Percentiles rank a stretch among this genome's conserved stretches.
Evolutionary conservation across 1,139 yeast species (phyloP).

Genomic region (Yamadazyma diddensiae): DNA sequence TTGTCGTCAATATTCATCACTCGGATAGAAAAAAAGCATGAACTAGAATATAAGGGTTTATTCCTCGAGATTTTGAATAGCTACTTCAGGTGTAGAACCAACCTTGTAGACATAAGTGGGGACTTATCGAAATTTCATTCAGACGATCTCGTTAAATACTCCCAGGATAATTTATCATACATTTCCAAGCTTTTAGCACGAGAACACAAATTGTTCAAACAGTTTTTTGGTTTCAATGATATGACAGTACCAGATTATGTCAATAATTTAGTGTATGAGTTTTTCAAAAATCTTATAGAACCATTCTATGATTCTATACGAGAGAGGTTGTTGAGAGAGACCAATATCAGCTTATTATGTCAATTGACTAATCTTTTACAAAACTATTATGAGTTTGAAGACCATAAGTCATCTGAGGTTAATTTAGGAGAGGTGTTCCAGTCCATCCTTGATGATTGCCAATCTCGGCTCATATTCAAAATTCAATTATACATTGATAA

Average conservation of each 20-base stretch:
- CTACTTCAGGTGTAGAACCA: constrained; percentile 57
- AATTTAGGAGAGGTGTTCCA: constrained; percentile 61
- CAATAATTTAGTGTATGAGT: constrained; percentile 40
- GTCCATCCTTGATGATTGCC: constrained; percentile 74
- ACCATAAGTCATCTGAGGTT: constrained; percentile 26
- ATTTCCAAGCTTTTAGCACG: constrained; percentile 57
- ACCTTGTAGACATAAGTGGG: constrained; percentile 34
- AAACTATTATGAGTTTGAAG: constrained; percentile 66
- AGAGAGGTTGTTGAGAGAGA: constrained; percentile 64
- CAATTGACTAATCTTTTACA: constrained; percentile 72
- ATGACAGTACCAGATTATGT: constrained; percentile 19
- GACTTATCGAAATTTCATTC: constrained; percentile 25
- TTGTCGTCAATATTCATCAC: constrained; percentile 50
- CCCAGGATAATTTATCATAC: constrained; percentile 59
- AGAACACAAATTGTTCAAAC: constrained; percentile 58
- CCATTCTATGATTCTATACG: constrained; percentile 74
- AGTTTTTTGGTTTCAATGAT: constrained; percentile 38
- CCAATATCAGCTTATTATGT: constrained; percentile 63
- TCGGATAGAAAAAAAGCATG: constrained; percentile 48
- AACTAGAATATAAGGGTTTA: constrained; percentile 67
- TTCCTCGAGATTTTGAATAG: constrained; percentile 61
- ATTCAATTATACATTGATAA: constrained; percentile 71
- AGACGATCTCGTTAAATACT: constrained; percentile 45
- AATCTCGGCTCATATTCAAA: constrained; percentile 74
- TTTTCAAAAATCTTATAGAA: constrained; percentile 64